phyloP scores from a whole-genome alignment of 768 basidiomycete genomes.

The Phanerochaete carnosa region DNA sequence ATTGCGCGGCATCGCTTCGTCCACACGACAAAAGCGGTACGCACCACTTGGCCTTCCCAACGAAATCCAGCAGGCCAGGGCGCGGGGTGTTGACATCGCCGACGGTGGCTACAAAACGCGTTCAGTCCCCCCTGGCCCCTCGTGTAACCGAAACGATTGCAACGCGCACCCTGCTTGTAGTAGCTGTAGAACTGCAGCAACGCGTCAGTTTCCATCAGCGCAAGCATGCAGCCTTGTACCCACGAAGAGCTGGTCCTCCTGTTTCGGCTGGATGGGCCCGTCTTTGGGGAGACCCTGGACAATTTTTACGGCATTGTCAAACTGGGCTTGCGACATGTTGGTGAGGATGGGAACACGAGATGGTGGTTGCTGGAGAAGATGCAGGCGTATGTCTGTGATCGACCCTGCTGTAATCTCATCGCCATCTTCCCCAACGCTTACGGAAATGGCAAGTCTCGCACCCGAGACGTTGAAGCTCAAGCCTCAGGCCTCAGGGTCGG shows the following conservation, averaged over 20 bases:
- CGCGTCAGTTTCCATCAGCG: slow-evolving; percentile 1
- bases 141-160: background rate
- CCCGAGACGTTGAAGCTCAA: background rate
- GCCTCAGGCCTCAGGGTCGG: too few species aligned
- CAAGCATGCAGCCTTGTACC: slow-evolving; percentile 24
- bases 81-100: slow-evolving; percentile 66
- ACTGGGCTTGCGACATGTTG: slow-evolving; percentile 67
- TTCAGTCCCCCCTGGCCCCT: background rate
- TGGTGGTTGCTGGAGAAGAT: slow-evolving; percentile 3
- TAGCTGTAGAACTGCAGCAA: slow-evolving; percentile 79
- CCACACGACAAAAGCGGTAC: slow-evolving; percentile 6
- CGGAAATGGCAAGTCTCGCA: slow-evolving; percentile 13
- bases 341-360: slow-evolving; percentile 1
- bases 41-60: slow-evolving; percentile 90
- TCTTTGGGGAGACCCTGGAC: slow-evolving; percentile 69
- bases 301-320: slow-evolving; percentile 72
- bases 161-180: slow-evolving; percentile 82
- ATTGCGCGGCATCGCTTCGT: background rate
- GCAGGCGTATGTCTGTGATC: background rate
- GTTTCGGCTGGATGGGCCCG: slow-evolving; percentile 71
- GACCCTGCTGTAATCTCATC: slow-evolving; percentile 3
- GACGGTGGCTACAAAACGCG: slow-evolving; percentile 48
- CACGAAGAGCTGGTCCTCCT: slow-evolving; percentile 78
- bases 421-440: slow-evolving; percentile 12
- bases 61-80: slow-evolving; percentile 82